Percentiles rank a stretch among this genome's conserved stretches.
phyloP scores from a whole-genome alignment of 495 filamentous ascomycete genomes.

The Peziza echinospora region DNA sequence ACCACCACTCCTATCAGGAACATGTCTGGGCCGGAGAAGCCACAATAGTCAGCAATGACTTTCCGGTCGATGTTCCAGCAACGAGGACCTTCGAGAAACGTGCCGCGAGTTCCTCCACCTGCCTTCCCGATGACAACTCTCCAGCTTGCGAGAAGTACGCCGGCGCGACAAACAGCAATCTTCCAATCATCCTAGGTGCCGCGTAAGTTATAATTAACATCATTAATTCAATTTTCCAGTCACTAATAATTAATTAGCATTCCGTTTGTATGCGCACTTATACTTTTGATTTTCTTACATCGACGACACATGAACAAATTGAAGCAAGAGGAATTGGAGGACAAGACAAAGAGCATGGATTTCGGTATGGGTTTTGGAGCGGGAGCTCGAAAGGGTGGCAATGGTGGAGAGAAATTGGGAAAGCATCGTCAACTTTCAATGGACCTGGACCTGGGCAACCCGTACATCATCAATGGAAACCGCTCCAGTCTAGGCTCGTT shows the following conservation, averaged over 20 bases:
- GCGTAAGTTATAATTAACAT: conserved; percentile 37
- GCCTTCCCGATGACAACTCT: conserved; percentile 14
- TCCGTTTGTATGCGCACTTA: conserved; percentile 44
- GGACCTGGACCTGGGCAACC: conserved; percentile 58
- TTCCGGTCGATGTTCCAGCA: too few relatives aligned
- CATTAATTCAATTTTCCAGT: neutral
- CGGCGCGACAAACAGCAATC: conserved; percentile 33
- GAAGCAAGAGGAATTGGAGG: conserved; percentile 55
- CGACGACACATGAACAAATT: conserved; percentile 52
- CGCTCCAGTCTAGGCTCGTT: conserved; percentile 68
- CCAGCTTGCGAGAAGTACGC: conserved; percentile 34
- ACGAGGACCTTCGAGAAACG: conserved; percentile 7
- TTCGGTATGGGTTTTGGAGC: conserved; percentile 52
- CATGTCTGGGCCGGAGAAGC: conserved; percentile 6
- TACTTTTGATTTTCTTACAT: conserved; percentile 55
- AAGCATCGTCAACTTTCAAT: conserved; percentile 48
- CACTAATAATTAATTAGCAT: conserved; percentile 30
- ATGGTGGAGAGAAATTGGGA: conserved; percentile 24
- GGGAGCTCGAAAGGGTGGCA: conserved; percentile 7
- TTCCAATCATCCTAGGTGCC: conserved; percentile 61
- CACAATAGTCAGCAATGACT: too few relatives aligned
- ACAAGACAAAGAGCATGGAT: conserved; percentile 81
- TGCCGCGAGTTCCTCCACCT: conserved; percentile 1
- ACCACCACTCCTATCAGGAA: conserved; percentile 7
- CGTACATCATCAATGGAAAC: conserved; percentile 66